phyloP scores from a whole-genome alignment of 1,139 yeast genomes.

The Debaryomyces nepalensis region DNA sequence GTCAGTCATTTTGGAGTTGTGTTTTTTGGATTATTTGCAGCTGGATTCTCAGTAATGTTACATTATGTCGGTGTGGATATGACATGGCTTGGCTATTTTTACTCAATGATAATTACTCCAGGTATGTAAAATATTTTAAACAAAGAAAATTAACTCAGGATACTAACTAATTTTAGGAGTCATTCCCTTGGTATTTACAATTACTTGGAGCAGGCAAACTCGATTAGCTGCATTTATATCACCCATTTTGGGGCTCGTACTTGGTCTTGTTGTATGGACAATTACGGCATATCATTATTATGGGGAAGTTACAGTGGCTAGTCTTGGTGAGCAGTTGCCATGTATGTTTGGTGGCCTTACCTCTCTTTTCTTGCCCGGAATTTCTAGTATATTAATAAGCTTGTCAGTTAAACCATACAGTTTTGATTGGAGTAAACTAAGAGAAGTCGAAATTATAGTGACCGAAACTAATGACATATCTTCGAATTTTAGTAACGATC shows the following conservation, averaged over 20 bases:
- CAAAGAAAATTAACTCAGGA: too few relatives aligned
- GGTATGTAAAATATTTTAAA: conserved; percentile 19
- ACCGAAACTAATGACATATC: conserved; percentile 14
- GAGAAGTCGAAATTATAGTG: conserved; percentile 27
- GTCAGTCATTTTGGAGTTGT: conserved; percentile 35
- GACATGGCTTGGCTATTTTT: conserved; percentile 43
- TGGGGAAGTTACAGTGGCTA: conserved; percentile 28
- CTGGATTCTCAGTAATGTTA: conserved; percentile 36
- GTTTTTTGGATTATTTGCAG: conserved; percentile 33
- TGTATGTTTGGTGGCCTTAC: conserved; percentile 38
- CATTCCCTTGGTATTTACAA: conserved; percentile 36
- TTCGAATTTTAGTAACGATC: too few relatives aligned
- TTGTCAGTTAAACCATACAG: conserved; percentile 29
- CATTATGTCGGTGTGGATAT: conserved; percentile 36
- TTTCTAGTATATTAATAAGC: conserved; percentile 30
- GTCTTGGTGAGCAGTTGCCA: conserved; percentile 37
- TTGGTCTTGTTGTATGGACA: conserved; percentile 32
- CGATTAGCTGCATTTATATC: conserved; percentile 31
- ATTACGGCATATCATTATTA: conserved; percentile 30
- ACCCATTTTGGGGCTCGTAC: conserved; percentile 29
- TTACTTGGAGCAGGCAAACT: conserved; percentile 40
- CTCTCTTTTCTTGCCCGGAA: conserved; percentile 37
- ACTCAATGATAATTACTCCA: conserved; percentile 41
- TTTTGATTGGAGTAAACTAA: conserved; percentile 38
- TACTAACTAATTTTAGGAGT: conserved; percentile 20